A percentile compares a stretch with the other conserved stretches of the same genome.
phyloP scores from a whole-genome alignment of 768 basidiomycete genomes.

The Suillus ampliporus region DNA sequence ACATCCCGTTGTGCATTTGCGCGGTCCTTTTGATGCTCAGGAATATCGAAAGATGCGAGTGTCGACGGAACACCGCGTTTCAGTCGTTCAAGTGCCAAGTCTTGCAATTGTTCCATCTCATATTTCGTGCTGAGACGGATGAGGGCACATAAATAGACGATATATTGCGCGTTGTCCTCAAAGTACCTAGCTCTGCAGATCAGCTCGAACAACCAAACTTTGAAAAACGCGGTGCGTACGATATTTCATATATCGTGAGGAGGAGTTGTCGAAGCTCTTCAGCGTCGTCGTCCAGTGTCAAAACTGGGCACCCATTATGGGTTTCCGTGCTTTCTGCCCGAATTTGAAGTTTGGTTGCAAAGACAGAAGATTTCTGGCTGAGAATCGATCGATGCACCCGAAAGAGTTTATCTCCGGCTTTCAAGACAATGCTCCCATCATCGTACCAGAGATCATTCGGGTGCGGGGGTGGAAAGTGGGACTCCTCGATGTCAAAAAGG shows the following conservation, averaged over 20 bases:
- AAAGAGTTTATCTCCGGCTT: not conserved
- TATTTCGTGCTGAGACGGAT: conserved; percentile 2
- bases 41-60: not conserved
- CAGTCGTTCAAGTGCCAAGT: conserved; percentile 1
- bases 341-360: not conserved
- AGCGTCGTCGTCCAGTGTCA: not conserved
- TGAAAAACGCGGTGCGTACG: not conserved
- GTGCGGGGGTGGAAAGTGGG: not conserved
- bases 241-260: not conserved
- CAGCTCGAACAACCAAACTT: not conserved
- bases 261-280: too few relatives aligned
- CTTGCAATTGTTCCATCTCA: not conserved
- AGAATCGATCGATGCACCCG: not conserved
- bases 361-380: not conserved
- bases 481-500: not conserved
- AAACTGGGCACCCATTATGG: not conserved
- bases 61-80: not conserved
- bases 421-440: too few relatives aligned
- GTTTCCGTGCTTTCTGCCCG: not conserved
- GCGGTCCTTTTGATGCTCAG: not conserved
- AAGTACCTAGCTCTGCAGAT: not conserved
- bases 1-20: not conserved
- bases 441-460: too few relatives aligned
- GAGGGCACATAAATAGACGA: not conserved
- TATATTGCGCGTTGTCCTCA: not conserved